Evolutionary conservation across 78 protist genomes (phyloP), one percentile per base, ranked within the genome.

Genomic region (Emiliania huxleyi): DNA sequence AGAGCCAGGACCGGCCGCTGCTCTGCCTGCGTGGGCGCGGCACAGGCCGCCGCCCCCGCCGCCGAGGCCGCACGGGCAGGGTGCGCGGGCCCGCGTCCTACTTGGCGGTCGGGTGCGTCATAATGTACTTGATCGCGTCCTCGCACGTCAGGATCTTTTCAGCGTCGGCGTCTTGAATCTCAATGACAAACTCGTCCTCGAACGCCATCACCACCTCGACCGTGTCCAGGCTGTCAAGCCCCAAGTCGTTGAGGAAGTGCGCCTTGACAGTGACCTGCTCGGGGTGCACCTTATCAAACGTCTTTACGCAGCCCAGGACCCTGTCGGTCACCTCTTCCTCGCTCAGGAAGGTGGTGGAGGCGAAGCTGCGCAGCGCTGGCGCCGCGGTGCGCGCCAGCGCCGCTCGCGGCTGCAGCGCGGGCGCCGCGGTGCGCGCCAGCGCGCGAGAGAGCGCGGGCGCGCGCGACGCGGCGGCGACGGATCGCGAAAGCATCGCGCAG

Each of bases 121-220:
- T 87, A 83, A 96, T 83, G 96, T 93, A 96, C 29, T 91, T 26
- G 73, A 97, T 90, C 25, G 98, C 97, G 33, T 97, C 96, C 38
- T 42, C 79, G 37, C 79, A 89, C 1, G 97, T 84, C 44, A 73
- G 69, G 89, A 97, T 96, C 95, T 92, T 96, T 77, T 95, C 97
- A 0, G 97, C 98, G 44, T 97, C 98, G 33, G 84, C 94, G 75
- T 97, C 99, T 35, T 97, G 97, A 83, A 97, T 97, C 85, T 97
- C 99, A 37, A 97, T 52, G 4, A 91, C 85, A 73, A 97, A 97
- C 85, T 97, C 99, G 46, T 97, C 97, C 96, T 97, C 99, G n/a
- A 97, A 94, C 26, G 97, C 95, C 95, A 97, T 96, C 44, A 97
- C 96, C 26, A 96, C 84, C 93, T 96, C 98, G 2, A 95, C 98